Evolutionary conservation across 164 flowering plant species (phyloP).

Genomic region (Stephania yunnanensis): DNA sequence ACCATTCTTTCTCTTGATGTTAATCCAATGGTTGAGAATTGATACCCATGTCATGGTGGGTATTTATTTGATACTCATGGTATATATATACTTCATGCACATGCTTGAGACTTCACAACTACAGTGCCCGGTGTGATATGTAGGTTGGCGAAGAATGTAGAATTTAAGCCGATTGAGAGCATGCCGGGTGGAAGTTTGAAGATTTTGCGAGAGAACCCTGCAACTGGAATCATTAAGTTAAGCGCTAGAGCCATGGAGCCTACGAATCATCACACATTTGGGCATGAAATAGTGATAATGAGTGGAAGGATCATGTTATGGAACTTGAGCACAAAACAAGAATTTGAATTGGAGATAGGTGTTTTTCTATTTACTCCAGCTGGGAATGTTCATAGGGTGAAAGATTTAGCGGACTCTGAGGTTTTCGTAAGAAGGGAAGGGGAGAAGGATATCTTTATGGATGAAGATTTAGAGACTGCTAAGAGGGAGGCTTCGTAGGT

Average conservation of each 20-base stretch:
- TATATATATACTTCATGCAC: too few relatives aligned
- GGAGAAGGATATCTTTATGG: slow-evolving; percentile 73
- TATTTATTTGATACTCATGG: too few relatives aligned
- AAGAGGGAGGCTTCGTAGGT: slow-evolving; percentile 39
- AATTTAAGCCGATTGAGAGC: slow-evolving; percentile 47
- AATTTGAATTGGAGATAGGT: slow-evolving; percentile 54
- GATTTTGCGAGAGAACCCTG: slow-evolving; percentile 77
- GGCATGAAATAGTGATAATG: slow-evolving; percentile 80
- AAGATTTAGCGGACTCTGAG: slow-evolving; percentile 81
- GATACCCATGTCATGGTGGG: too few relatives aligned
- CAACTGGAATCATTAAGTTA: slow-evolving; percentile 78
- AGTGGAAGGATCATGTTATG: slow-evolving; percentile 80
- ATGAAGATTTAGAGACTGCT: slow-evolving; percentile 76
- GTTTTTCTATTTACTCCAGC: slow-evolving; percentile 83
- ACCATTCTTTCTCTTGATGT: too few relatives aligned
- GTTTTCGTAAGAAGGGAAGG: slow-evolving; percentile 96
- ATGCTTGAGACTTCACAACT: too few relatives aligned
- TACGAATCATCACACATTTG: slow-evolving; percentile 85
- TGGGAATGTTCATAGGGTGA: slow-evolving; percentile 81
- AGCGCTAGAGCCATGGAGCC: slow-evolving; percentile 88
- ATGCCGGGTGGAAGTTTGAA: slow-evolving; percentile 88
- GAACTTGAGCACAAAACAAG: slow-evolving; percentile 66
- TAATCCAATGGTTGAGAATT: too few relatives aligned
- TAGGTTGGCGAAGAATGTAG: slow-evolving; percentile 43
- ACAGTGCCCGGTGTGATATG: slow-evolving; percentile 41